Conservation (phyloP, 306 rosid genomes). For the Medicago truncatula region MtrunA17r5.0-ANR NC_053049.1:7018001-7018500, state of each 20-base stretch:
- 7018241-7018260: background rate
- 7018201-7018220: background rate
- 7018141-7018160: background rate
- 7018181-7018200: background rate
- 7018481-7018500: background rate
- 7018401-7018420: background rate
- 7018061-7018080: too few relatives aligned
- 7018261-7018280: too few relatives aligned
- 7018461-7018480: background rate
- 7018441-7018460: background rate
- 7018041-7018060: background rate
- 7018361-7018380: background rate
- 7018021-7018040: background rate
- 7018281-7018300: too few relatives aligned
- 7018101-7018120: background rate
- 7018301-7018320: too few relatives aligned
- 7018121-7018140: background rate
- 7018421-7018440: background rate
- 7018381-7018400: background rate
- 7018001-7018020: too few relatives aligned
- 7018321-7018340: too few relatives aligned
- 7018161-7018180: background rate
- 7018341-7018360: background rate
- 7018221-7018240: background rate
- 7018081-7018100: too few relatives aligned